phyloP scores from a whole-genome alignment of 192 early-diverging fungal species.

The Radiomyces spectabilis region DNA sequence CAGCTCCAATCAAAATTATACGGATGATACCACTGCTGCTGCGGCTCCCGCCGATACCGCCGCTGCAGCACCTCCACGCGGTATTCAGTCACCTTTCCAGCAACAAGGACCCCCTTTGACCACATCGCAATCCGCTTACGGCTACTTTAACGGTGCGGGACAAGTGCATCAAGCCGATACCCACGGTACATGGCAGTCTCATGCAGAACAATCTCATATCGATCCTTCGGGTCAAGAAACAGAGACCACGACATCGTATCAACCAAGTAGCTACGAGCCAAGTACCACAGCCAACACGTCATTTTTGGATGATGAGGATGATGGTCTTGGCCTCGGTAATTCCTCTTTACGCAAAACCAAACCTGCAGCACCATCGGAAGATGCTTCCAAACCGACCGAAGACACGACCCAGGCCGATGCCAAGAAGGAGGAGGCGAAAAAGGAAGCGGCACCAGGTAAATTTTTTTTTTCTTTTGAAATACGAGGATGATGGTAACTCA shows the following conservation, averaged over 20 bases:
- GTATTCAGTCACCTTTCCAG: not conserved
- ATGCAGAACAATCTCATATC: too few species aligned
- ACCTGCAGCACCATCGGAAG: not conserved
- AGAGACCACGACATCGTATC: too few species aligned
- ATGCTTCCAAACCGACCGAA: conserved; percentile 1
- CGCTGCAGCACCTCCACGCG: too few species aligned
- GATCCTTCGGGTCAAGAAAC: too few species aligned
- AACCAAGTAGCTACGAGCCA: not conserved
- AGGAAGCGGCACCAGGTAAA: too few species aligned
- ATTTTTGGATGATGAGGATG: conserved; percentile 36
- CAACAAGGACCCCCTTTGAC: not conserved
- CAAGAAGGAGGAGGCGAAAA: conserved; percentile 8
- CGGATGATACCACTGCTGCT: conserved; percentile 5
- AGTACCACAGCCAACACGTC: not conserved
- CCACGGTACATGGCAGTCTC: too few species aligned
- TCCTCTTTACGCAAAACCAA: conserved; percentile 31
- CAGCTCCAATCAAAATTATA: too few species aligned
- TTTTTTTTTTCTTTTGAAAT: too few species aligned
- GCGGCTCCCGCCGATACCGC: not conserved
- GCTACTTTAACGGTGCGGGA: too few species aligned
- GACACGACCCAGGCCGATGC: conserved; percentile 21
- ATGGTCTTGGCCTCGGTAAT: conserved; percentile 59
- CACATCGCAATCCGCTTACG: too few species aligned
- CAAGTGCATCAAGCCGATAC: too few species aligned
- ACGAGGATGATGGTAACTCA: too few species aligned